Evolutionary conservation across 2,329 filamentous ascomycete genomes (phyloP).

Genomic region (Zymoseptoria pseudotritici): DNA sequence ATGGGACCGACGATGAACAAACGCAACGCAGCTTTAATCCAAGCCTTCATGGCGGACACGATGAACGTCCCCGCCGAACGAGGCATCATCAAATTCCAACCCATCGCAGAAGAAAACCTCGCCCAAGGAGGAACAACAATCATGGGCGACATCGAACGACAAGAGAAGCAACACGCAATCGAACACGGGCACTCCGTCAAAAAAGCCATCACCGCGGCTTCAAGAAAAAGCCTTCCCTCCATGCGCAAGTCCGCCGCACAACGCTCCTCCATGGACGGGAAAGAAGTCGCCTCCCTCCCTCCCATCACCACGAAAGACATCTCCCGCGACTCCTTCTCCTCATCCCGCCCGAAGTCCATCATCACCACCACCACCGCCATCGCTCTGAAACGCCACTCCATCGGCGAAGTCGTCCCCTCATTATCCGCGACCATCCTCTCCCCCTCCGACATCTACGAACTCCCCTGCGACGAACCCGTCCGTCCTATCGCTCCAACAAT

Average conservation of each 20-base stretch:
- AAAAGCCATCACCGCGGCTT: constrained; percentile 27
- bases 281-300: background rate
- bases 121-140: constrained; percentile 65
- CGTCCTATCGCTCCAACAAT: constrained; percentile 17
- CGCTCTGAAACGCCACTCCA: background rate
- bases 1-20: constrained; percentile 70
- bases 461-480: constrained; percentile 16
- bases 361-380: background rate
- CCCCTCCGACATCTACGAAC: constrained; percentile 19
- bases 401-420: background rate
- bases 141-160: constrained; percentile 57
- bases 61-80: constrained; percentile 59
- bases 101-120: constrained; percentile 63
- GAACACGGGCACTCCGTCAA: constrained; percentile 36
- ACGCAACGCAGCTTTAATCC: constrained; percentile 69
- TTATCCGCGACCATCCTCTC: background rate
- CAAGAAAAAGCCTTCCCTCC: constrained; percentile 22
- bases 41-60: constrained; percentile 64
- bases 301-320: background rate
- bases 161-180: constrained; percentile 41
- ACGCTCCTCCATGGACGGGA: background rate
- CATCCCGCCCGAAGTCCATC: background rate
- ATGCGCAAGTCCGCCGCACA: constrained; percentile 19
- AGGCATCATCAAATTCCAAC: constrained; percentile 65
- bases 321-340: background rate